These are phyloP conservation scores for Mucor indicus DNA, from an alignment of 371 early-diverging fungal genomes.

Conservation along the genomic window DNA sequence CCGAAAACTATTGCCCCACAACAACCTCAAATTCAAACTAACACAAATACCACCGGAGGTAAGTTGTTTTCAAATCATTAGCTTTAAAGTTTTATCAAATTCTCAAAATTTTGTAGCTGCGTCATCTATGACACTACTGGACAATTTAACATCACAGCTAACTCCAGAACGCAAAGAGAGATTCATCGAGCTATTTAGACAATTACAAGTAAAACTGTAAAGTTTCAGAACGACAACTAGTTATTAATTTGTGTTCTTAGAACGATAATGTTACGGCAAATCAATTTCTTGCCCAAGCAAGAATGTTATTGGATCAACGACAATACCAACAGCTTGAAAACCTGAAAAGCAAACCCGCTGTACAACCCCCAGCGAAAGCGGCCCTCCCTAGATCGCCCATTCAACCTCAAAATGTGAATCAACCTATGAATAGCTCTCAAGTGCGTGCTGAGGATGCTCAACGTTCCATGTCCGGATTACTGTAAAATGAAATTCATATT, in stretches of 20 bases:
- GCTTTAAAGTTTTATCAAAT: neutral
- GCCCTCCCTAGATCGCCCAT: slow-evolving; percentile 10
- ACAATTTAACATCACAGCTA: slow-evolving; percentile 35
- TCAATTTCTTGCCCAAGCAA: slow-evolving; percentile 38
- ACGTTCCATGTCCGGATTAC: slow-evolving; percentile 27
- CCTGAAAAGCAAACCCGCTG: slow-evolving; percentile 34
- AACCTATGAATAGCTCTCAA: slow-evolving; percentile 24
- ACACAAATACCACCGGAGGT: neutral
- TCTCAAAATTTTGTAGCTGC: neutral
- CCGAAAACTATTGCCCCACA: slow-evolving; percentile 5
- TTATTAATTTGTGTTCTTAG: neutral
- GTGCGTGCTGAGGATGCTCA: slow-evolving; percentile 32
- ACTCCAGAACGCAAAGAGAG: slow-evolving; percentile 35
- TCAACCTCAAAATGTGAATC: slow-evolving; percentile 12
- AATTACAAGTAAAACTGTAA: slow-evolving; percentile 29
- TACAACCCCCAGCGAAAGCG: neutral
- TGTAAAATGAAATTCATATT: no score
- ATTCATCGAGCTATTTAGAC: slow-evolving; percentile 34
- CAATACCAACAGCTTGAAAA: slow-evolving; percentile 45
- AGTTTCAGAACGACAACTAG: neutral
- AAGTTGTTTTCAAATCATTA: neutral
- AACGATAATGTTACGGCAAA: slow-evolving; percentile 36
- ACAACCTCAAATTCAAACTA: slow-evolving; percentile 1
- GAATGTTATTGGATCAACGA: slow-evolving; percentile 34
- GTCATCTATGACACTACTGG: slow-evolving; percentile 30